Percentiles rank a stretch among this genome's conserved stretches.
Evolutionary conservation across 768 basidiomycete genomes (phyloP).

Genomic region (Nidula microcarpa): DNA sequence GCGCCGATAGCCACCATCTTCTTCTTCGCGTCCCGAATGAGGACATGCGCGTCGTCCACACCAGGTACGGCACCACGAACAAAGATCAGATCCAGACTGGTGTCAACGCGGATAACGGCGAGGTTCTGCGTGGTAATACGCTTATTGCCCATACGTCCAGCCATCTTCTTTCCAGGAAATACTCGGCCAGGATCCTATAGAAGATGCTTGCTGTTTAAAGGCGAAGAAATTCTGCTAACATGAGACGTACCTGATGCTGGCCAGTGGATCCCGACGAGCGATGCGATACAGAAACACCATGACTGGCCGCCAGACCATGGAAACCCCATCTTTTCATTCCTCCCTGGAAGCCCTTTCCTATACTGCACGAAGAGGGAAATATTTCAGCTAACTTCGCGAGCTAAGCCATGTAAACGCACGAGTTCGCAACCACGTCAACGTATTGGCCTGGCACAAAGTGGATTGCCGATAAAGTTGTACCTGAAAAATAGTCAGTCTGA

Average conservation of each 20-base stretch:
- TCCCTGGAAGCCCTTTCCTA: conserved; percentile 97
- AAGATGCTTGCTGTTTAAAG: conserved; percentile 3
- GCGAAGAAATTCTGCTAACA: not conserved
- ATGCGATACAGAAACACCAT: conserved; percentile 95
- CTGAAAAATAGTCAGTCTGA: conserved; percentile 31
- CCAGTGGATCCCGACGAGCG: conserved; percentile 92
- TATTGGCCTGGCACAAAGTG: conserved; percentile 98
- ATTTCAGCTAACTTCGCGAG: not conserved
- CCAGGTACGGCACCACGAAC: conserved; percentile 93
- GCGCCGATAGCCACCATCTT: conserved; percentile 60
- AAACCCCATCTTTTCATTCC: conserved; percentile 97
- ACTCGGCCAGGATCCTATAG: conserved; percentile 90
- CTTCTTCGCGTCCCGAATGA: conserved; percentile 89
- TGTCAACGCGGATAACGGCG: conserved; percentile 84
- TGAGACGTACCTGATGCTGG: conserved; percentile 75
- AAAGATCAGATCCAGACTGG: conserved; percentile 80
- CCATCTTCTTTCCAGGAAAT: conserved; percentile 98
- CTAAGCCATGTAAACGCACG: conserved; percentile 53
- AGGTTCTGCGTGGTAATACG: conserved; percentile 87
- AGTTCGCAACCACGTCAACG: conserved; percentile 87
- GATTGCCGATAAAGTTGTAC: conserved; percentile 83
- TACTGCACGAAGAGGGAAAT: conserved; percentile 39
- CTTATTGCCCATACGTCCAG: conserved; percentile 86
- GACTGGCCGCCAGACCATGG: conserved; percentile 86
- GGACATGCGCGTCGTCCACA: conserved; percentile 80